Conservation (phyloP, 768 basidiomycete species). For the Asterophora parasitica region DNA sequence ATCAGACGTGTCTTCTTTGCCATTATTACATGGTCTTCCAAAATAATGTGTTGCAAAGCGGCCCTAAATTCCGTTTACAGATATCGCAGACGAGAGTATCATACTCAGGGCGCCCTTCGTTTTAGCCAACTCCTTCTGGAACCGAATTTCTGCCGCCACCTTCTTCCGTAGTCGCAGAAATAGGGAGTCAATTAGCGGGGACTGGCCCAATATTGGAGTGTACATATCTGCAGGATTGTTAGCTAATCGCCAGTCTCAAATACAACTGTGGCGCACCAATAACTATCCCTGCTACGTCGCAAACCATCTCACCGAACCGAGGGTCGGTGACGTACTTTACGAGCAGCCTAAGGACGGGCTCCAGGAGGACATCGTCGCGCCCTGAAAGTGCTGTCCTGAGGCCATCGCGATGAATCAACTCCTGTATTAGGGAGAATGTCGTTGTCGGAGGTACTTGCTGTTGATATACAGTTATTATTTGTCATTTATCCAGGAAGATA, state of each 20-base stretch:
- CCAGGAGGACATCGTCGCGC: constrained; percentile 89
- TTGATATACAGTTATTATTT: neutral
- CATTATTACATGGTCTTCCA: too few species aligned
- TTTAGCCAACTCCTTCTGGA: constrained; percentile 82
- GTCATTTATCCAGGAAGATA: neutral
- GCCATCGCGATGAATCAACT: constrained; percentile 89
- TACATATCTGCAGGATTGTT: constrained; percentile 71
- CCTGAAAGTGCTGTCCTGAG: constrained; percentile 81
- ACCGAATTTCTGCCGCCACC: constrained; percentile 78
- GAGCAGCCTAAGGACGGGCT: constrained; percentile 85
- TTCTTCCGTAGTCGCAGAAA: constrained; percentile 80
- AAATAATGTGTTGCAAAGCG: constrained; percentile 2
- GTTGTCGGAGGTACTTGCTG: constrained; percentile 82
- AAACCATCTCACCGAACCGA: constrained; percentile 86
- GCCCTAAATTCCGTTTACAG: constrained; percentile 15
- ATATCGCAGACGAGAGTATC: constrained; percentile 61
- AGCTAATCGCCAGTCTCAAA: constrained; percentile 8
- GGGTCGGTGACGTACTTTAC: constrained; percentile 84
- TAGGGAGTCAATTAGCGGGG: constrained; percentile 84
- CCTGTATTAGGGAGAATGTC: constrained; percentile 87
- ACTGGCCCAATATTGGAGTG: constrained; percentile 85
- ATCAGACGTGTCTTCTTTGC: neutral
- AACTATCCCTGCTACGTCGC: constrained; percentile 73
- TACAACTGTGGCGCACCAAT: constrained; percentile 56
- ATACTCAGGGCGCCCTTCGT: constrained; percentile 87